Percentiles rank a stretch among this genome's conserved stretches.
Evolutionary conservation across 2,329 filamentous ascomycete genomes (phyloP).

Genomic region (Neofusicoccum sp.): DNA sequence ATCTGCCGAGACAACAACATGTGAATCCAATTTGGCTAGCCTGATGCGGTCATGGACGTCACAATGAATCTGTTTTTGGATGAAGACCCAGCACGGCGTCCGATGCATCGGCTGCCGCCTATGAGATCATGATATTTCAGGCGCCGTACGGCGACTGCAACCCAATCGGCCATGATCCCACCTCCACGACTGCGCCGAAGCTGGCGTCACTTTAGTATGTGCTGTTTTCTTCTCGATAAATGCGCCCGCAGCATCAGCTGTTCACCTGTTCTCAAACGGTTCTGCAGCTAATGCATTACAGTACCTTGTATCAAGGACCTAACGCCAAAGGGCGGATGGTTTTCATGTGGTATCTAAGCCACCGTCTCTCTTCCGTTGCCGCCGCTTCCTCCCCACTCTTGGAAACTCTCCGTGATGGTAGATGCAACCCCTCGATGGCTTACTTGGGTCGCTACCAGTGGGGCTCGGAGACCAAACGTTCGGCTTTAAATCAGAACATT

Average conservation of each 20-base stretch:
- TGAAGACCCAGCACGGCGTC: slow-evolving; percentile 4
- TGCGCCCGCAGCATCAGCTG: background rate
- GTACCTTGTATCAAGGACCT: slow-evolving; percentile 15
- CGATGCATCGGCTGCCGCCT: slow-evolving; percentile 8
- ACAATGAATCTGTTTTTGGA: slow-evolving; percentile 19
- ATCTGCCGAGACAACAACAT: background rate
- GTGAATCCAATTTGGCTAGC: slow-evolving; percentile 3
- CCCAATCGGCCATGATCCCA: slow-evolving; percentile 12
- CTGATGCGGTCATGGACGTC: slow-evolving; percentile 15
- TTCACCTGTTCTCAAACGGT: background rate
- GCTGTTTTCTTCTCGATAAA: too few species aligned
- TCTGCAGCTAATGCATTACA: too few species aligned
- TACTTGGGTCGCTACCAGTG: slow-evolving; percentile 20
- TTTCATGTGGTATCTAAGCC: slow-evolving; percentile 15
- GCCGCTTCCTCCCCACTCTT: slow-evolving; percentile 17
- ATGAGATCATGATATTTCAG: slow-evolving; percentile 20
- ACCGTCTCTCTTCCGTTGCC: slow-evolving; percentile 9
- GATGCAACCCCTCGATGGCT: background rate
- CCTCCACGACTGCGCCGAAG: background rate
- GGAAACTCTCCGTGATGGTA: background rate
- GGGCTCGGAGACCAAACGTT: slow-evolving; percentile 18
- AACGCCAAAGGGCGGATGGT: slow-evolving; percentile 18
- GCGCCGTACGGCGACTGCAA: slow-evolving; percentile 16
- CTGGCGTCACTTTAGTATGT: slow-evolving; percentile 16
- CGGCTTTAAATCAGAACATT: slow-evolving; percentile 13